Base-by-base conservation (phyloP, 1,139 yeast species). In the Nakaseomyces nivariensis region DNA sequence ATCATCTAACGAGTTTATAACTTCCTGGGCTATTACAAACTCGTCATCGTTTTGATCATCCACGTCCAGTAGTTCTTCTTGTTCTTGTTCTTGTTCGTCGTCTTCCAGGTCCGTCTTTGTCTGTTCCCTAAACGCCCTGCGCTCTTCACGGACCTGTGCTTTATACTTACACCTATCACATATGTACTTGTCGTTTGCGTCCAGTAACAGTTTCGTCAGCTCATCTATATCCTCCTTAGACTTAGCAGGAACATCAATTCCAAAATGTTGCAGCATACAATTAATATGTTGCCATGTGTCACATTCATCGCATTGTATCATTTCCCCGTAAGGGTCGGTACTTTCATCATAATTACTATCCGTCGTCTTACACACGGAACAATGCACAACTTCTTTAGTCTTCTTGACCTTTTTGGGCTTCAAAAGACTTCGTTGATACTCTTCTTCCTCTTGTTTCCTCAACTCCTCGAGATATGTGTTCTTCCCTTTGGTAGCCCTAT, bases 281-380 rank as follows among this genome's bases (percentile, higher is more conserved):
- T 67, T 71, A 36, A 82, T 78, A 64, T 88, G 96, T 63, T 88
- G 96, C 96, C 96, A 88, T 10, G 88, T 80, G 49, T 75, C 67
- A 64, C 96, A 88, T 25, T 69, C 61, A 50, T 85, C 95, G 67
- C 96, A 88, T 61, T 84, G 86, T 34, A 85, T 79, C 90, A 86
- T 85, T 36, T 76, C 73, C 5, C 85, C 81, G 25, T 76, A 73
- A 24, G 73, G 72, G 54, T 82, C 89, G 5, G 74, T 77, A 1
- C 74, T 82, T 51, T 75, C 85, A 54, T 80, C 72, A 57, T 77
- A 82, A 53, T 79, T 81, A 11, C 74, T 78, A 57, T 83, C 81
- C n/a, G 75, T 77, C 4, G 85, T 71, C 3, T 82, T 83, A 66
- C 89, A 82, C 0, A 79, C 81, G 1, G 72, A 62, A 63, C 95